These are phyloP conservation scores for Erysimum cheiri DNA, from an alignment of 441 rosid species.

Conservation along the genomic window DNA sequence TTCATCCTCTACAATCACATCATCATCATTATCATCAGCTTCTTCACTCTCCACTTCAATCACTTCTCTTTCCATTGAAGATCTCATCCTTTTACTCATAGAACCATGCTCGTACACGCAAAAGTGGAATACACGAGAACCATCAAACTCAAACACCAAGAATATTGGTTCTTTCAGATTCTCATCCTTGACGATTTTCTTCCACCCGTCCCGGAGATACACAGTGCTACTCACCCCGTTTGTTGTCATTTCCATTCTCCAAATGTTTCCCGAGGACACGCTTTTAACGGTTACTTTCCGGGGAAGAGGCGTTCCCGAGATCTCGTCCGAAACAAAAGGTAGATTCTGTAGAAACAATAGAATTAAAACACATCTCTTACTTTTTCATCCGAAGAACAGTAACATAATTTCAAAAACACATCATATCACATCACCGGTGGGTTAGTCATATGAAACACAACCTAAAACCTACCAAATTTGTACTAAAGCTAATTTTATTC, in stretches of 20 bases:
- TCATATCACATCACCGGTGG: background rate
- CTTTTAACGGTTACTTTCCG: background rate
- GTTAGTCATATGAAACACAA: too few species aligned
- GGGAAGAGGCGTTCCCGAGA: background rate
- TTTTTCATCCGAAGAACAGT: too few species aligned
- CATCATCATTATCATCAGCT: background rate
- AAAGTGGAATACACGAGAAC: background rate
- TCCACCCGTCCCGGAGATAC: background rate
- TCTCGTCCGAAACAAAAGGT: background rate
- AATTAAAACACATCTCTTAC: background rate
- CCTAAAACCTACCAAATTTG: background rate
- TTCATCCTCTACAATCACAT: too few species aligned
- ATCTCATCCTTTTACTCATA: background rate
- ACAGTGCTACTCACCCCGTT: background rate
- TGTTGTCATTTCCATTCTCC: slow-evolving; percentile 4
- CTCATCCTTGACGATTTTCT: background rate
- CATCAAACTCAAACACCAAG: slow-evolving; percentile 10
- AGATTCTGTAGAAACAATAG: background rate
- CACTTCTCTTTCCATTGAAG: background rate
- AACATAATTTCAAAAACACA: background rate
- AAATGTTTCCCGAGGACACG: background rate
- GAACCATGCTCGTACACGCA: background rate
- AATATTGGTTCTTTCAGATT: background rate
- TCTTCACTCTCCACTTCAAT: slow-evolving; percentile 1
- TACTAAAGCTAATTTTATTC: background rate